A percentile compares a stretch with the other conserved stretches of the same genome.
These are phyloP conservation scores for Pyrenula massariospora DNA, from an alignment of 495 filamentous ascomycete species.

Conservation along the genomic window DNA sequence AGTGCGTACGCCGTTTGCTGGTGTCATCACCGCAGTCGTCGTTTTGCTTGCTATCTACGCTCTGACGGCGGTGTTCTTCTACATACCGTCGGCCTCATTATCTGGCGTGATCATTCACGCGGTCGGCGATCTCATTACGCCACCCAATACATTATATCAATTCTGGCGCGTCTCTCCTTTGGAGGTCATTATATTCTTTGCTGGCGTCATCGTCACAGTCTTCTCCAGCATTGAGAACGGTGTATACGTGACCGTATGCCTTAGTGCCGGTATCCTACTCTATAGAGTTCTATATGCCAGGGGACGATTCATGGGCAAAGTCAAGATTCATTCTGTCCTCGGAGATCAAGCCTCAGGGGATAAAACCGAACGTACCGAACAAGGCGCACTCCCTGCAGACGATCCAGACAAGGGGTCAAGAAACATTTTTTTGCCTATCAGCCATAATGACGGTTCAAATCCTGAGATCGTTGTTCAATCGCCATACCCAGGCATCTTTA, in stretches of 20 bases:
- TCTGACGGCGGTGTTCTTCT: conserved; percentile 85
- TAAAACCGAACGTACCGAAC: conserved; percentile 36
- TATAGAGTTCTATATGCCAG: conserved; percentile 76
- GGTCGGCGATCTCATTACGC: conserved; percentile 87
- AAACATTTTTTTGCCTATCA: conserved; percentile 83
- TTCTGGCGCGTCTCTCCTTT: conserved; percentile 91
- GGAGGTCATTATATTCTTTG: conserved; percentile 88
- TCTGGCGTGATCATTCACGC: conserved; percentile 96
- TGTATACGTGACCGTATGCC: conserved; percentile 73
- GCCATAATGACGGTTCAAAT: conserved; percentile 82
- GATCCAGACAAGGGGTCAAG: conserved; percentile 27
- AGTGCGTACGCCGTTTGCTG: conserved; percentile 85
- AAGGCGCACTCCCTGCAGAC: conserved; percentile 14
- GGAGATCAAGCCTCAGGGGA: conserved; percentile 60
- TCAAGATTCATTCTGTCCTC: conserved; percentile 82
- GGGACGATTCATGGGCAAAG: conserved; percentile 78
- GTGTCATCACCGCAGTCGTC: conserved; percentile 77
- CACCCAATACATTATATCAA: conserved; percentile 86
- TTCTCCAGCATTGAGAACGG: conserved; percentile 85
- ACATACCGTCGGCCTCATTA: conserved; percentile 78
- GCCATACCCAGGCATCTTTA: conserved; percentile 91
- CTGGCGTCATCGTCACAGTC: conserved; percentile 82
- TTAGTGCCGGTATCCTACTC: conserved; percentile 68
- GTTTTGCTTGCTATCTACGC: conserved; percentile 95
- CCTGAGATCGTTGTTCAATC: conserved; percentile 65